A percentile compares a stretch with the other conserved stretches of the same genome.
Conservation (phyloP, 768 basidiomycete genomes). For the Kwoniella newhampshirensis region DNA sequence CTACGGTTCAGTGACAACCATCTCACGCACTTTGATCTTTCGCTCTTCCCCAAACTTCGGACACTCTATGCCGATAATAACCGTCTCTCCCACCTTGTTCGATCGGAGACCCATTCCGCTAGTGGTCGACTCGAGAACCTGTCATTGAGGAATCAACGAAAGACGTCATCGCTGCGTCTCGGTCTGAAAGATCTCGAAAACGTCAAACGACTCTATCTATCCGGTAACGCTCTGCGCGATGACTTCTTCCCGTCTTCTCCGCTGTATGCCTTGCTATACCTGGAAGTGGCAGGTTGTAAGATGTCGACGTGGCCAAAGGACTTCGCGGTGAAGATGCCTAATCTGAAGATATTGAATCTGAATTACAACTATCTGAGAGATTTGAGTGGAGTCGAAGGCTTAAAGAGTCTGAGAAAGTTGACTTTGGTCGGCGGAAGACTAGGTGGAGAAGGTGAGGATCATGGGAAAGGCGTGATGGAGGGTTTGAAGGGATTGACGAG, state of each 20-base stretch:
- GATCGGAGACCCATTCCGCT: conserved; percentile 27
- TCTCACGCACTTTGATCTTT: conserved; percentile 64
- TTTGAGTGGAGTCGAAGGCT: conserved; percentile 71
- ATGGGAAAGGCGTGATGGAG: conserved; percentile 66
- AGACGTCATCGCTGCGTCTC: conserved; percentile 23
- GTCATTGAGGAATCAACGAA: conserved; percentile 81
- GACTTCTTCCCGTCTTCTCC: conserved; percentile 57
- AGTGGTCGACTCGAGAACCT: conserved; percentile 75
- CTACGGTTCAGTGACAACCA: conserved; percentile 82
- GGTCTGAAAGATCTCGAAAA: conserved; percentile 68
- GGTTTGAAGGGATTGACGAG: conserved; percentile 70
- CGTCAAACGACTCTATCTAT: conserved; percentile 90
- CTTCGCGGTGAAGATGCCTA: conserved; percentile 66
- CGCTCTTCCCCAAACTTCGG: conserved; percentile 67
- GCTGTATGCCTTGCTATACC: conserved; percentile 85
- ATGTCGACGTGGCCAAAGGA: conserved; percentile 70
- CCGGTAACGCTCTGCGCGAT: conserved; percentile 59
- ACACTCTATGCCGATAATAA: conserved; percentile 94
- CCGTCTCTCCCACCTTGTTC: conserved; percentile 39
- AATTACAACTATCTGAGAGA: conserved; percentile 86
- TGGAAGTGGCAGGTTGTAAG: conserved; percentile 86
- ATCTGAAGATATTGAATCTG: conserved; percentile 85
- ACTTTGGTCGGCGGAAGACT: conserved; percentile 79
- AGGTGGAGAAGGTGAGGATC: conserved; percentile 56
- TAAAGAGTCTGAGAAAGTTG: conserved; percentile 75